Conservation (phyloP, 495 filamentous ascomycete genomes). For the Tuber magnatum region DNA sequence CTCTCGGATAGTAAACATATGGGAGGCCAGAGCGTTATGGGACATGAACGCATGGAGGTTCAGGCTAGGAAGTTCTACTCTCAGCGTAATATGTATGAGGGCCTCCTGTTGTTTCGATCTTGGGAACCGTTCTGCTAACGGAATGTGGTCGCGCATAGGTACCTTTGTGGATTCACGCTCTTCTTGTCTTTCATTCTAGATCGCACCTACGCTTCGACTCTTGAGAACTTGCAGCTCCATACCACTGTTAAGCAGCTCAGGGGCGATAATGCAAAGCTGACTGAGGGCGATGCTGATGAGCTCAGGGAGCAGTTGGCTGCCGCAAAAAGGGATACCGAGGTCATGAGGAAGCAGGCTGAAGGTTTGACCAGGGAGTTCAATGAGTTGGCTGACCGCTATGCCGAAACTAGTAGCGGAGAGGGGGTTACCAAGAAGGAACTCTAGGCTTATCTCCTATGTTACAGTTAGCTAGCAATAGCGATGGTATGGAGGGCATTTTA, state of each 20-base stretch:
- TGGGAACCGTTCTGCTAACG: slow-evolving; percentile 14
- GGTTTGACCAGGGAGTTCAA: slow-evolving; percentile 74
- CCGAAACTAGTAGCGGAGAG: slow-evolving; percentile 25
- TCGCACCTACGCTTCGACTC: slow-evolving; percentile 96
- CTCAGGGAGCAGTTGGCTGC: slow-evolving; percentile 63
- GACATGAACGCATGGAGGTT: slow-evolving; percentile 91
- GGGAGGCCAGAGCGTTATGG: slow-evolving; percentile 61
- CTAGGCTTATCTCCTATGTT: slow-evolving; percentile 25
- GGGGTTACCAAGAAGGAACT: slow-evolving; percentile 41
- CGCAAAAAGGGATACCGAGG: slow-evolving; percentile 68
- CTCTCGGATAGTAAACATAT: slow-evolving; percentile 52
- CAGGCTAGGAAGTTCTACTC: slow-evolving; percentile 99
- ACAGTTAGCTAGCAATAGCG: neutral
- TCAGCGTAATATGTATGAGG: slow-evolving; percentile 81
- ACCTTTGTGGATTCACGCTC: slow-evolving; percentile 97
- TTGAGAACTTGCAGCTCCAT: slow-evolving; percentile 87
- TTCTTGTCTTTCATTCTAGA: slow-evolving; percentile 98
- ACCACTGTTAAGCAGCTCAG: slow-evolving; percentile 83
- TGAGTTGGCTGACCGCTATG: slow-evolving; percentile 70
- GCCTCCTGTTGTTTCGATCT: neutral
- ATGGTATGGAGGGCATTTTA: neutral
- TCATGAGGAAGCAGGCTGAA: slow-evolving; percentile 76
- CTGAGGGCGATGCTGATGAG: slow-evolving; percentile 53
- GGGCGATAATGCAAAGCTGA: slow-evolving; percentile 66
- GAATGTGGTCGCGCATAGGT: slow-evolving; percentile 42